Conservation (phyloP, 2,329 filamentous ascomycete species). For the Fusarium austroafricanum region DNA sequence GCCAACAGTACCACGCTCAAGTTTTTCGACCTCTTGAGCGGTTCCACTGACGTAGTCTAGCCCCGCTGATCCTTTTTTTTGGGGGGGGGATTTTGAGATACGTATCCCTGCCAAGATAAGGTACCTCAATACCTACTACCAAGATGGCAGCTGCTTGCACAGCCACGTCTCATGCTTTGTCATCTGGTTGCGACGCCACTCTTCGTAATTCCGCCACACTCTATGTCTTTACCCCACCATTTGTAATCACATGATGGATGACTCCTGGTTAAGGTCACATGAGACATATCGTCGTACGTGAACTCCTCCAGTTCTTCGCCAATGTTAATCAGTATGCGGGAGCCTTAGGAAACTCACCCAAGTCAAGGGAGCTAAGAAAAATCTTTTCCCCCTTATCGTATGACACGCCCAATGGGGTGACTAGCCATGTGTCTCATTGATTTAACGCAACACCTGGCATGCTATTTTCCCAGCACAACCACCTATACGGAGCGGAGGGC, state of each 20-base stretch:
- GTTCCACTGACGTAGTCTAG: slow-evolving; percentile 44
- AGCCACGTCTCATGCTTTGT: slow-evolving; percentile 43
- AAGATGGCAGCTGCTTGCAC: slow-evolving; percentile 14
- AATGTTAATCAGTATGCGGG: slow-evolving; percentile 1
- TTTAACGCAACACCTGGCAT: slow-evolving; percentile 17
- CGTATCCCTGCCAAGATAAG: slow-evolving; percentile 13
- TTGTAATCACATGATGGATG: slow-evolving; percentile 46
- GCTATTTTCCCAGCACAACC: slow-evolving; percentile 13
- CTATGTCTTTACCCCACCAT: slow-evolving; percentile 22
- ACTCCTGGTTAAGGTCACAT: slow-evolving; percentile 28
- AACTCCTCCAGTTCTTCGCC: slow-evolving; percentile 12
- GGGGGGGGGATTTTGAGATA: neutral
- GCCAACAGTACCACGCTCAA: slow-evolving; percentile 33
- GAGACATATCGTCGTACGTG: slow-evolving; percentile 34
- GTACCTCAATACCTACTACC: too few relatives aligned
- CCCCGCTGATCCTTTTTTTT: slow-evolving; percentile 37
- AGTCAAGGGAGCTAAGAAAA: slow-evolving; percentile 14
- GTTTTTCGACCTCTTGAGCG: slow-evolving; percentile 27
- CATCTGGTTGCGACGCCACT: slow-evolving; percentile 29
- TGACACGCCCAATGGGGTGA: slow-evolving; percentile 44
- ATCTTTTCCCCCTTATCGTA: slow-evolving; percentile 27
- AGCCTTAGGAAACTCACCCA: slow-evolving; percentile 10
- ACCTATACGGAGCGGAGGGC: slow-evolving; percentile 15
- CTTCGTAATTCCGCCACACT: slow-evolving; percentile 44
- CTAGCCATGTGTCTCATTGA: slow-evolving; percentile 24